phyloP scores from a whole-genome alignment of 768 basidiomycete species.

The Boletus pseudopeckii region DNA sequence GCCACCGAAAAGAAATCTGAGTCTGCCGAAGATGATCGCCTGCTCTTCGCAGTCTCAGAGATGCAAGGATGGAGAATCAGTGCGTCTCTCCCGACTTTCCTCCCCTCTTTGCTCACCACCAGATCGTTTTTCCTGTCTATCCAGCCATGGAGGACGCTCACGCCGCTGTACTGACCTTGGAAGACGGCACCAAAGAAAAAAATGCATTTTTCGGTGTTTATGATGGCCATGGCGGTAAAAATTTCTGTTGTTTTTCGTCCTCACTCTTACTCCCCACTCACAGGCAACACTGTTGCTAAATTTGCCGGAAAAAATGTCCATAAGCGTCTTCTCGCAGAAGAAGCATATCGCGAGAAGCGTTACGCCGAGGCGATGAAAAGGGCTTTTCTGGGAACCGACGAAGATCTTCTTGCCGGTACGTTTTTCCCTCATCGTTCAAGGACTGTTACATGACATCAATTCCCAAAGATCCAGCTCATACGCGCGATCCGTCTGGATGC shows the following conservation, averaged over 20 bases:
- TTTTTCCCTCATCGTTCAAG: conserved; percentile 7
- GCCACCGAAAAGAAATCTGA: conserved; percentile 82
- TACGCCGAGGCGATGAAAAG: conserved; percentile 79
- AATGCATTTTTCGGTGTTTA: conserved; percentile 95
- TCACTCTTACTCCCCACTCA: conserved; percentile 1
- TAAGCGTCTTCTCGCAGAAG: conserved; percentile 68
- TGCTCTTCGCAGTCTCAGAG: conserved; percentile 78
- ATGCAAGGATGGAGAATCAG: conserved; percentile 99
- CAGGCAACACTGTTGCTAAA: conserved; percentile 81
- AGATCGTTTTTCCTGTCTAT: not conserved
- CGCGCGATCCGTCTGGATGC: conserved; percentile 91
- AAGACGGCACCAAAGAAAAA: conserved; percentile 42
- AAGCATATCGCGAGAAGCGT: conserved; percentile 63
- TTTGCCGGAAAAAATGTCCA: conserved; percentile 86
- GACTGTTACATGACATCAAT: conserved; percentile 2
- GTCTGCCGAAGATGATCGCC: conserved; percentile 65
- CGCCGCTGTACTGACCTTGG: conserved; percentile 66
- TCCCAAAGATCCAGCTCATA: conserved; percentile 72
- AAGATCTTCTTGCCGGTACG: conserved; percentile 84
- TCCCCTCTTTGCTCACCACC: not conserved
- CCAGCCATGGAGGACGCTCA: conserved; percentile 98
- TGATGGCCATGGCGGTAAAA: conserved; percentile 94
- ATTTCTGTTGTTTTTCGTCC: not conserved
- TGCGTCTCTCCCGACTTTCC: conserved; percentile 44
- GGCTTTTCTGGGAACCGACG: conserved; percentile 92